These are phyloP conservation scores for Aureobasidium subglaciale DNA, from an alignment of 2,329 filamentous ascomycete genomes.

Conservation along the genomic window DNA sequence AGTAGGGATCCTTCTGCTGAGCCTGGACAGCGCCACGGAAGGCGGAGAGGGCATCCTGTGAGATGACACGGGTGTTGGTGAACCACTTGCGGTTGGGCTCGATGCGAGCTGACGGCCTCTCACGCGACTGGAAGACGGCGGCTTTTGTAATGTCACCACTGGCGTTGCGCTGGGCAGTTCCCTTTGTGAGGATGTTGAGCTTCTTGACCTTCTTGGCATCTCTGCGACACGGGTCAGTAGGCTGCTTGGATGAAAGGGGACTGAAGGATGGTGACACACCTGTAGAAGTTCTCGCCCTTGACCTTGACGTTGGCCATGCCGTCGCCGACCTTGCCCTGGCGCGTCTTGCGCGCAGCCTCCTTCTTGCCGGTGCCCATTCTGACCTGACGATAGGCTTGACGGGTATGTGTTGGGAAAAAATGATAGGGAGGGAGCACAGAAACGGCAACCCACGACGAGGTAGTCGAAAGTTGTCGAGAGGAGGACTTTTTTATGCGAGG, in stretches of 20 bases:
- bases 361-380: slow-evolving; percentile 88
- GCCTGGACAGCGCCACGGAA: slow-evolving; percentile 92
- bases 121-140: slow-evolving; percentile 74
- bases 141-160: slow-evolving; percentile 77
- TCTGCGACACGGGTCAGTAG: slow-evolving; percentile 27
- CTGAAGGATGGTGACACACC: slow-evolving; percentile 38
- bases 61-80: slow-evolving; percentile 84
- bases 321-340: slow-evolving; percentile 78
- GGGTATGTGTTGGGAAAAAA: background rate
- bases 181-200: slow-evolving; percentile 85
- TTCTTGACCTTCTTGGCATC: slow-evolving; percentile 80
- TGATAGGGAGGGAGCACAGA: slow-evolving; percentile 4
- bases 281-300: slow-evolving; percentile 99
- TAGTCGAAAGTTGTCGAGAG: background rate
- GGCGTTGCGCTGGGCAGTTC: slow-evolving; percentile 73
- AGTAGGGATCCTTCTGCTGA: slow-evolving; percentile 82
- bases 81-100: slow-evolving; percentile 99
- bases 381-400: slow-evolving; percentile 22
- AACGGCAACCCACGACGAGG: slow-evolving; percentile 13
- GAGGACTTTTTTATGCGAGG: slow-evolving; percentile 5
- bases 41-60: slow-evolving; percentile 75
- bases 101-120: slow-evolving; percentile 74
- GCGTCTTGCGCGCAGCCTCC: slow-evolving; percentile 71
- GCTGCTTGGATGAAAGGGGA: background rate
- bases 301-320: slow-evolving; percentile 85